Evolutionary conservation across 192 early-diverging fungal species (phyloP), one percentile per base, ranked within the genome.

Genomic region (Paraglomus brasilianum): DNA sequence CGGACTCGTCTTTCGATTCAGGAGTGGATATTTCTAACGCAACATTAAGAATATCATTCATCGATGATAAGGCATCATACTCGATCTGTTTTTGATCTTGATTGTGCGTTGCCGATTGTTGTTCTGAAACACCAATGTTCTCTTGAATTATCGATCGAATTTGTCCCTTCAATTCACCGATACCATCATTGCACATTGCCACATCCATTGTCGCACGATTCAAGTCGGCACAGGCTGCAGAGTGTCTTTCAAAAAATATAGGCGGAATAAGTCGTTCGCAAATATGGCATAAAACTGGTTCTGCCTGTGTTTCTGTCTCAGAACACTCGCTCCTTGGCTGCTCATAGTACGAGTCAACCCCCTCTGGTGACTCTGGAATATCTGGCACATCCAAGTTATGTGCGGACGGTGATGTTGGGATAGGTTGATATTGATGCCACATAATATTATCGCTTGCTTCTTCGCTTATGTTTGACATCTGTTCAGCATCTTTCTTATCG

Each of bases 201-300:
- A 93, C 74, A 47, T 92, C 91, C 83, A 86, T 91, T 74, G 93
- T 91, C 4, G 78, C 81, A 45, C 88, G 83, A 78, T 94, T 89
- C 46, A 92, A 84, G 43, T 91, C 86, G 10, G 81, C 77, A 74
- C 93, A 94, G 2, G 77, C 63, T 49, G 78, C 77, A 42, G 83
- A 81, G 74, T 94, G 93, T 70, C 85, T 82, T 70, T 90, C 87
- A 74, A 94, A 94, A 45, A 88, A 81, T 5, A 86, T 66, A 8
- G 83, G 84, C 7, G 91, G 87, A 46, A 92, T 81, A 48, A 75
- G 81, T 45, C 86, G 76, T 65, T 94, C 93, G 61, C 93, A 94
- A 24, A 94, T 86, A 51, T 87, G 84, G 71, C 93, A 94, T 4
- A 92, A 78, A 0, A 86, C 86, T 7, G 84, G 80, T 55, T 76